Evolutionary conservation across 1,284 basidiomycete species (phyloP), one percentile per base, ranked within the genome.

Genomic region (Grifola frondosa): DNA sequence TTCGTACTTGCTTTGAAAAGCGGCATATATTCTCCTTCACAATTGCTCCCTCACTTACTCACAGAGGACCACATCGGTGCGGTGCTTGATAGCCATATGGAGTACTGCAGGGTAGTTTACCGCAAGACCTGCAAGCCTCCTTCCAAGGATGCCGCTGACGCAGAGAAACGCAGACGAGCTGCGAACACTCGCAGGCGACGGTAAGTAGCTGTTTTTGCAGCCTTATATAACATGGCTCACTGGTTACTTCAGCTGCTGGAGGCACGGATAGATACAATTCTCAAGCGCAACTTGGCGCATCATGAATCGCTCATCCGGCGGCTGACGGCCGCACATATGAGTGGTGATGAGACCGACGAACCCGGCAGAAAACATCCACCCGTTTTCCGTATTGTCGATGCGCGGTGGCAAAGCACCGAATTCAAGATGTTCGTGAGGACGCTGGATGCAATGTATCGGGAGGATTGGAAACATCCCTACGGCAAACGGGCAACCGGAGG

Each of bases 331-430:
- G 24, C 12, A 4, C 24, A 41, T 25, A 41, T 41, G 39, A 41
- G 39, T 20, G 39, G 39, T 3, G 39, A 41, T 26, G 39, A 41
- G 39, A 33, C 39, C 4, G 36, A 37, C 35, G 23, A 25, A 13
- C 7, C 6, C 6, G 16, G 6, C 11, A 19, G 11, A 17, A 28
- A 21, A 4, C 25, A 24, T 13, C 36, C 36, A 11, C 21, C 12
- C 3, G 9, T 26, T 19, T 28, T 17, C 12, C 36, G 36, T 3
- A 37, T 37, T 20, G 15, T 37, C 10, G 8, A 28, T 8, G 36
- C 36, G 2, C 17, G 22, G 5, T 37, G 36, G 36, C 36, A 37
- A 28, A 37, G 36, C 25, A 3, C 22, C 1, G 36, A 37, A 13
- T 12, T 37, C 6, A 11, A 19, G 5, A 19, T 6, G 17, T 29